Conservation (phyloP, 176 grass and related monocot genomes). For the Zizania latifolia region DNA sequence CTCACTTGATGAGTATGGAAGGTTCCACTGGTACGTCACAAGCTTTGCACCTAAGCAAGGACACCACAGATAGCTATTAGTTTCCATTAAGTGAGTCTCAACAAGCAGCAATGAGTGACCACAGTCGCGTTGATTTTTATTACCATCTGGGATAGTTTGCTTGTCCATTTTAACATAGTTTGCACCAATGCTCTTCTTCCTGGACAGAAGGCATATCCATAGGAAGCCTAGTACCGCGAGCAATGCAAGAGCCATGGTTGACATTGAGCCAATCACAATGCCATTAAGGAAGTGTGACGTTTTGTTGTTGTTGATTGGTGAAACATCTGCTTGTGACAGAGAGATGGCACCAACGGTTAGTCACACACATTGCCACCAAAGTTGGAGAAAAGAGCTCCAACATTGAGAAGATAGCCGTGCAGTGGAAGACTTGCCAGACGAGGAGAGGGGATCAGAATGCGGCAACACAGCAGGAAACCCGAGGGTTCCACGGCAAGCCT, state of each 20-base stretch:
- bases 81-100: background rate
- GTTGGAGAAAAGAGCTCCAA: background rate
- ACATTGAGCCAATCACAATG: conserved; percentile 88
- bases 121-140: background rate
- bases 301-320: conserved; percentile 54
- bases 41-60: conserved; percentile 69
- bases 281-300: conserved; percentile 83
- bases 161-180: conserved; percentile 83
- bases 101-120: background rate
- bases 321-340: conserved; percentile 34
- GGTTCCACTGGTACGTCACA: conserved; percentile 88
- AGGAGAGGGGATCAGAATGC: conserved; percentile 50
- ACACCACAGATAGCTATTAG: background rate
- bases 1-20: conserved; percentile 80
- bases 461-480: conserved; percentile 93
- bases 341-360: background rate
- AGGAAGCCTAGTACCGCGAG: conserved; percentile 67
- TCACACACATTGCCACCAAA: background rate
- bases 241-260: conserved; percentile 79
- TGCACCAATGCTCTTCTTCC: conserved; percentile 58
- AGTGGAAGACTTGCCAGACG: conserved; percentile 46
- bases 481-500: conserved; percentile 60
- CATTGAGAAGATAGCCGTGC: background rate
- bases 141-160: conserved; percentile 49
- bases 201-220: conserved; percentile 86